Evolutionary conservation across 2,329 filamentous ascomycete species (phyloP).

Genomic region (Dendryphion nanum): DNA sequence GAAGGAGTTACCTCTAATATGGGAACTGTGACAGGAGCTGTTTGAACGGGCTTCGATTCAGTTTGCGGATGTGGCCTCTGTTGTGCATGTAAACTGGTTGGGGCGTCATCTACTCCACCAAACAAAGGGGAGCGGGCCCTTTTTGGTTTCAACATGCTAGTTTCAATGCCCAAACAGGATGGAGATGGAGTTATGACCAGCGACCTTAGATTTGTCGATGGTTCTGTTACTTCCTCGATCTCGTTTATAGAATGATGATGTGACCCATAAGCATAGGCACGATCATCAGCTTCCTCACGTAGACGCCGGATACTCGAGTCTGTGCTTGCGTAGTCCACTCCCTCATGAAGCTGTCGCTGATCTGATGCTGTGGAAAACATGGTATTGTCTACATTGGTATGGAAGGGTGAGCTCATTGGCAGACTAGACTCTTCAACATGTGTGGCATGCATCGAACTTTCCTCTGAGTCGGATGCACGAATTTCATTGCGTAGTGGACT

Average conservation of each 20-base stretch:
- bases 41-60: too few species aligned
- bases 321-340: conserved; percentile 7
- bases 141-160: conserved; percentile 16
- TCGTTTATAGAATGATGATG: conserved; percentile 32
- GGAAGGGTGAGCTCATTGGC: conserved; percentile 37
- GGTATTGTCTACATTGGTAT: conserved; percentile 24
- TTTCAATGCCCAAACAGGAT: conserved; percentile 16
- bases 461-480: conserved; percentile 24
- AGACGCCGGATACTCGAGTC: conserved; percentile 27
- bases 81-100: too few species aligned
- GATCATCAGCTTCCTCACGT: conserved; percentile 33
- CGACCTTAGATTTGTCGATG: conserved; percentile 20
- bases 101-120: too few species aligned
- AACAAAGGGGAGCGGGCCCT: conserved; percentile 15
- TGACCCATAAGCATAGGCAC: conserved; percentile 31
- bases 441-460: conserved; percentile 12
- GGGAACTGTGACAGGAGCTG: too few species aligned
- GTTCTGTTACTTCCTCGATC: conserved; percentile 36
- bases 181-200: conserved; percentile 20
- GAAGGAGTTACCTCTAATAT: background rate
- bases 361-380: conserved; percentile 28
- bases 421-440: conserved; percentile 27
- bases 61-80: too few species aligned
- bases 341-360: conserved; percentile 28
- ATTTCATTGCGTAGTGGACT: conserved; percentile 35